Conservation (phyloP, 208 protist species). For the Leishmania martiniquensis region DNA sequence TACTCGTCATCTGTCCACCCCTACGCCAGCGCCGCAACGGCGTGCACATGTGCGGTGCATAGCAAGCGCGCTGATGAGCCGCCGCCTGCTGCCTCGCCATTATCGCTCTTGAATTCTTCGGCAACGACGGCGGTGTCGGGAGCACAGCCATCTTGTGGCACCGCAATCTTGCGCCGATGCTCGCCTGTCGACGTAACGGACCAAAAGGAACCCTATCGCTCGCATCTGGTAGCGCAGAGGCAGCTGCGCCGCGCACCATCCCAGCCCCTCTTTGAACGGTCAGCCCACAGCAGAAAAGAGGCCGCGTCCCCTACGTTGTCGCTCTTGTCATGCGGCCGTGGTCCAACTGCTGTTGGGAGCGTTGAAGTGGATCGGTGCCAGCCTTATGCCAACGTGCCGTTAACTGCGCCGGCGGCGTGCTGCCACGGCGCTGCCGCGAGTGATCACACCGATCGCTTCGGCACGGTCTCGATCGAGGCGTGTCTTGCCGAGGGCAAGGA, state of each 20-base stretch:
- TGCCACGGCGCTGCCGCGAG: conserved; percentile 15
- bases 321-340: background rate
- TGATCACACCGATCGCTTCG: conserved; percentile 7
- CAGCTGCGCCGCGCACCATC: background rate
- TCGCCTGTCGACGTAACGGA: background rate
- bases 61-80: background rate
- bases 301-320: background rate
- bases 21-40: background rate
- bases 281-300: background rate
- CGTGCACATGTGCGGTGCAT: too few species aligned
- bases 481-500: background rate
- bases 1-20: background rate
- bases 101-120: conserved; percentile 10
- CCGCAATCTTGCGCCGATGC: conserved; percentile 2
- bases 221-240: background rate
- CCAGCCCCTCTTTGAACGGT: background rate
- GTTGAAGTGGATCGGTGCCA: background rate
- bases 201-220: background rate
- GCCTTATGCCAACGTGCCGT: background rate
- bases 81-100: background rate
- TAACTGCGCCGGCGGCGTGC: background rate
- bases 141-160: conserved; percentile 25
- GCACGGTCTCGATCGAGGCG: conserved; percentile 21
- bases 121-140: conserved; percentile 10
- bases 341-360: background rate